Evolutionary conservation across 345 rosid genomes (phyloP), one percentile per base, ranked within the genome.

Genomic region (Ceriops zippeliana): DNA sequence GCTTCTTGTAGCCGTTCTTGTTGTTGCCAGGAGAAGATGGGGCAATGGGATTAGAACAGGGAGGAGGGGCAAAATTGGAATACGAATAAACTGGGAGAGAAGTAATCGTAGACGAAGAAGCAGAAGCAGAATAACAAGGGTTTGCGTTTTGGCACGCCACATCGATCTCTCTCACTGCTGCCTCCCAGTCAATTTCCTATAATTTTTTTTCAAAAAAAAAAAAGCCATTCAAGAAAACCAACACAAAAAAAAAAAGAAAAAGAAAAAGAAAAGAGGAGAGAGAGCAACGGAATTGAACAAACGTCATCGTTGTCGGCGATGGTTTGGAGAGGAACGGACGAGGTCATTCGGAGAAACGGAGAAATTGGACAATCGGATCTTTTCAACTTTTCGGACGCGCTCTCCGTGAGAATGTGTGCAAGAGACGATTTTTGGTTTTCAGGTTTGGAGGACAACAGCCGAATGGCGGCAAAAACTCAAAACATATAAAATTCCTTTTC

Each of bases 121-220:
- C 53, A 20, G 88, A 17, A 6, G 83, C 69, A 71, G 85, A 49
- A 21, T 86, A 68, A 10, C 75, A 42, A 22, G 58, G 35, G n/a
- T 68, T 82, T 9, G 77, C 52, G 24, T 47, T 80, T 64, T 82
- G 28, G 64, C 90, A 91, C 1, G 88, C 95, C 71, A 81, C 80
- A 35, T 93, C 97, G 68, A 93, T 91, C 81, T 84, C 92, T 79
- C 81, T 82, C 5, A 86, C 95, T 6, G 98, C 96, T 22, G 96
- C 97, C 79, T 93, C 98, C 98, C 97, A 93, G 77, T 93, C 97
- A 65, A 93, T 88, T 52, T 80, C 89, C 92, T 91, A 46, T 5
- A 11, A 11, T 53, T 24, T 9, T 53, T 54, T 10, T 24, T n/a
- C 27, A 53, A 54, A 26, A 54, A 7, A 54, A 7, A 7, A 20